Percentiles rank a stretch among this genome's conserved stretches.
phyloP scores from a whole-genome alignment of 768 basidiomycete species.

The Daedalea quercina region DNA sequence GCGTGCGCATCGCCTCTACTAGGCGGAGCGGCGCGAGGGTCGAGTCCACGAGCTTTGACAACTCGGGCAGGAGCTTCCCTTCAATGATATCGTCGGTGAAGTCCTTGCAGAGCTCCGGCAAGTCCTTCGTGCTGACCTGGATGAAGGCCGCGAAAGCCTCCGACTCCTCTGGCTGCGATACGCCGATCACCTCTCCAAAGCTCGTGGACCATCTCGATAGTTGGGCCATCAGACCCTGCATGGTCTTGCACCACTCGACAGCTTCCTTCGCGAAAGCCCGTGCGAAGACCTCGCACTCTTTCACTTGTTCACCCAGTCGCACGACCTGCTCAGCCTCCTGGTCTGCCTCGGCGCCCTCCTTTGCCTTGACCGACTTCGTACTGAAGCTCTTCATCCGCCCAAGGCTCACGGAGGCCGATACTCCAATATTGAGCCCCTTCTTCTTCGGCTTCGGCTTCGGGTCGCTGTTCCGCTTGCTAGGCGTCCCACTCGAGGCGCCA shows the following conservation, averaged over 20 bases:
- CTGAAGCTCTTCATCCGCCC: slow-evolving; percentile 53
- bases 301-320: slow-evolving; percentile 48
- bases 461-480: slow-evolving; percentile 26
- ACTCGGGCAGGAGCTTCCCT: slow-evolving; percentile 46
- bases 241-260: slow-evolving; percentile 55
- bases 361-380: slow-evolving; percentile 23
- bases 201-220: slow-evolving; percentile 56
- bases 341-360: slow-evolving; percentile 30
- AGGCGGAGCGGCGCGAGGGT: slow-evolving; percentile 59
- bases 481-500: slow-evolving; percentile 22
- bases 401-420: slow-evolving; percentile 51
- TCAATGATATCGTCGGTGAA: slow-evolving; percentile 38
- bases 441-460: slow-evolving; percentile 28
- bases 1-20: slow-evolving; percentile 61
- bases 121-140: slow-evolving; percentile 8
- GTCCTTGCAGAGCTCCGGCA: slow-evolving; percentile 36
- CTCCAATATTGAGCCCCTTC: slow-evolving; percentile 35
- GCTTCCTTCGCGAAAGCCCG: slow-evolving; percentile 54
- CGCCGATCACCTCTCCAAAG: slow-evolving; percentile 57
- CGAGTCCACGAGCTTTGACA: slow-evolving; percentile 51
- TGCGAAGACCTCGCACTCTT: slow-evolving; percentile 49
- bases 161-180: slow-evolving; percentile 19
- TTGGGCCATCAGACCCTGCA: slow-evolving; percentile 40
- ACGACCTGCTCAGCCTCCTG: slow-evolving; percentile 47
- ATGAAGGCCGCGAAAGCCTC: slow-evolving; percentile 62